Evolutionary conservation across 1,284 basidiomycete species (phyloP), one percentile per base, ranked within the genome.

Genomic region (Ganoderma boninense): DNA sequence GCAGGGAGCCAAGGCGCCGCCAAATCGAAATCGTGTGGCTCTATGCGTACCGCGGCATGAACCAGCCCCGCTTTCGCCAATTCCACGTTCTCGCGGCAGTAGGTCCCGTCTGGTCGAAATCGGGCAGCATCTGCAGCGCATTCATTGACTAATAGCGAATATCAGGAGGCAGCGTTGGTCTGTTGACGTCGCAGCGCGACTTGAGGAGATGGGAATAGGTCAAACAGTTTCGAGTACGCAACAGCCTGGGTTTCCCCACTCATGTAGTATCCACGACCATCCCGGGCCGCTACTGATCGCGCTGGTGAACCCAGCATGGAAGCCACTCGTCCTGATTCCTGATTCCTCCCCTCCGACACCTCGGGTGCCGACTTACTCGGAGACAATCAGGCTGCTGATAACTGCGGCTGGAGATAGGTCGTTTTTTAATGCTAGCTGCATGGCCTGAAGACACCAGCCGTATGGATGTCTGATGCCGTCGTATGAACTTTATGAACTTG

Each of bases 81-180:
- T 78, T 44, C 83, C 81, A 40, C 83, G 81, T 23, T 77, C 79
- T 26, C 44, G 69, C 32, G 79, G 76, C 0, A 74, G 35, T 44
- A 79, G 87, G 84, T 14, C 74, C 79, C 16, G 81, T 82, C 32
- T 87, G 84, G 72, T 92, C 88, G 0, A 90, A 86, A 74, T 93
- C 91, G 18, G 93, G 90, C 23, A 93, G 79, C 2, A 93, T 89
- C 20, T 93, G 93, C 40, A 92, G 92, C 0, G 90, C 92, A 76
- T 95, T 95, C 4, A 88, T 89, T 6, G 93, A 92, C 90, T 91
- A 93, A 64, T 89, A 0, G 91, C 81, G 2, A 92, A 86, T 92
- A 97, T 95, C 56, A 97, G 83, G 6, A 86, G 13, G 96, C 87
- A 23, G 97, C 84, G 76, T 97, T 95, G 0, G 95, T 95, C 77